Evolutionary conservation across 257 asterid genomes (phyloP).

Genomic region (Rhazya stricta): DNA sequence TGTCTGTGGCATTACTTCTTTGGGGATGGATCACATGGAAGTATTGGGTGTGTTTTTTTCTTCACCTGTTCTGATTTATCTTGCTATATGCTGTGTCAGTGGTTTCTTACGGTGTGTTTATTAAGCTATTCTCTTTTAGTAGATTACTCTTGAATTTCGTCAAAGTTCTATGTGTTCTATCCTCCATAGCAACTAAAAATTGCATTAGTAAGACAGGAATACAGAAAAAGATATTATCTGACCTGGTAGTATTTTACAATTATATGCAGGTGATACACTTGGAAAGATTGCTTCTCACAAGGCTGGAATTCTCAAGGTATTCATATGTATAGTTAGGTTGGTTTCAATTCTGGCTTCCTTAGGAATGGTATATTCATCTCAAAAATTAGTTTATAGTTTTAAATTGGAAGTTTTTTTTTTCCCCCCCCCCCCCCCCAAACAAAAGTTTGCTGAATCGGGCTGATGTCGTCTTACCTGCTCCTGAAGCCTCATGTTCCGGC

Average conservation of each 20-base stretch:
- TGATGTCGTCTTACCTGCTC: constrained; percentile 48
- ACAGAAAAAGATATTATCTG: constrained; percentile 1
- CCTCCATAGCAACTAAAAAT: neutral
- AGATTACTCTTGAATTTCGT: neutral
- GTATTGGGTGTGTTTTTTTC: constrained; percentile 48
- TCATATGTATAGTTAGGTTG: constrained; percentile 19
- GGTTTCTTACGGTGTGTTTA: neutral
- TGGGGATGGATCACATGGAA: constrained; percentile 98
- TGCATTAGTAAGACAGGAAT: neutral
- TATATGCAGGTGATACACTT: constrained; percentile 47
- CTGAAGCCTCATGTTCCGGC: constrained; percentile 85
- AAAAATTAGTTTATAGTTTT: constrained; percentile 21
- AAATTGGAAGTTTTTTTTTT: constrained; percentile 33
- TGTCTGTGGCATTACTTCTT: constrained; percentile 86
- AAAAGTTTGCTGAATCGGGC: constrained; percentile 39
- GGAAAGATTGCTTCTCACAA: constrained; percentile 80
- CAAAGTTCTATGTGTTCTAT: neutral
- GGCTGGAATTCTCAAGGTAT: constrained; percentile 89
- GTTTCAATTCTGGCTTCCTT: constrained; percentile 2
- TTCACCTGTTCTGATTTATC: constrained; percentile 6
- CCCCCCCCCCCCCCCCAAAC: no score
- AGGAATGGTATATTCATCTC: constrained; percentile 23
- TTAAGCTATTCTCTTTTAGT: neutral
- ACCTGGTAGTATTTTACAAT: constrained; percentile 1
- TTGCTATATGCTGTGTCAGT: neutral